phyloP scores from a whole-genome alignment of 2,329 filamentous ascomycete species.

The Penicillium sp. region DNA sequence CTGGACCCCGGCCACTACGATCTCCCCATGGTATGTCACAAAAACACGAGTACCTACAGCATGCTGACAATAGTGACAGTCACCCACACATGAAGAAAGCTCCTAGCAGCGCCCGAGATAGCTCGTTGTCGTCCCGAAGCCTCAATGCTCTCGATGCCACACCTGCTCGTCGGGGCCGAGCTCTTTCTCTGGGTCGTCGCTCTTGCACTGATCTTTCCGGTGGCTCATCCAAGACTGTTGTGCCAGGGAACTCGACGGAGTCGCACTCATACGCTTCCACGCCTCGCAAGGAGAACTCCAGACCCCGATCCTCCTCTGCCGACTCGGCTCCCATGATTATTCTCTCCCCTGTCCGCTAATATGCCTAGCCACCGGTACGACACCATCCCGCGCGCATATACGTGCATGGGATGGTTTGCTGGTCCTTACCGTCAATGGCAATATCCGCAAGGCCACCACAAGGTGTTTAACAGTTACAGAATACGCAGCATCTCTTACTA shows the following conservation, averaged over 20 bases:
- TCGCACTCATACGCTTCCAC: slow-evolving; percentile 40
- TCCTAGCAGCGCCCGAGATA: slow-evolving; percentile 34
- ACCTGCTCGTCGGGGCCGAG: slow-evolving; percentile 35
- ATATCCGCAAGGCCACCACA: neutral
- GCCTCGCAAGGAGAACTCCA: slow-evolving; percentile 43
- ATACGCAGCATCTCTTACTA: slow-evolving; percentile 14
- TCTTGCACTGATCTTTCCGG: slow-evolving; percentile 35
- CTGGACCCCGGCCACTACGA: slow-evolving; percentile 52
- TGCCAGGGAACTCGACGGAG: slow-evolving; percentile 34
- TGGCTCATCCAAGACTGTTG: slow-evolving; percentile 38
- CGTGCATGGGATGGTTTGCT: neutral
- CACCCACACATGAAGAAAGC: slow-evolving; percentile 42
- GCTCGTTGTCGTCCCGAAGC: slow-evolving; percentile 41
- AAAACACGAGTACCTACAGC: neutral
- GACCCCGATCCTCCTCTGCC: slow-evolving; percentile 40
- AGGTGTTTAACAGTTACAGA: neutral
- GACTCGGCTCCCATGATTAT: slow-evolving; percentile 41
- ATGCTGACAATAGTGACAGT: slow-evolving; percentile 36
- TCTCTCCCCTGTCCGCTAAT: slow-evolving; percentile 38
- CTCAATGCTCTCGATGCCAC: slow-evolving; percentile 42
- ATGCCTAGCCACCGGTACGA: slow-evolving; percentile 17
- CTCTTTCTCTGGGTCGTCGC: slow-evolving; percentile 26
- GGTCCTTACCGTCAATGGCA: neutral
- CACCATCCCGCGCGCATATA: neutral
- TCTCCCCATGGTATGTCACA: slow-evolving; percentile 48